phyloP scores from a whole-genome alignment of 306 rosid genomes.

The Abrus pulchellus region DNA sequence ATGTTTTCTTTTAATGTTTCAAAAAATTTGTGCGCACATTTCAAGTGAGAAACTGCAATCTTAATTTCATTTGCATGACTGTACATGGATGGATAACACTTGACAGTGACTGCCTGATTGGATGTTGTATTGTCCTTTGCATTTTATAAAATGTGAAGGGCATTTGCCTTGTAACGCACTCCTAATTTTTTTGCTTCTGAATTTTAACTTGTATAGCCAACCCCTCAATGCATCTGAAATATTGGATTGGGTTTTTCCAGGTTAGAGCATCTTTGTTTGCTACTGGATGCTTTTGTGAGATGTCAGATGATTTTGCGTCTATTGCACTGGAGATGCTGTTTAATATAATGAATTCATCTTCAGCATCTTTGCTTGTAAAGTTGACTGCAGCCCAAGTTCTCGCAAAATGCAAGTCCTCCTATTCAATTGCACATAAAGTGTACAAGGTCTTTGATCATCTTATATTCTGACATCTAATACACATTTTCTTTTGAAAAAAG shows the following conservation, averaged over 20 bases:
- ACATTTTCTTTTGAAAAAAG: not conserved
- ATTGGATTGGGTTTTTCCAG: slow-evolving; percentile 53
- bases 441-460: slow-evolving; percentile 67
- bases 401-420: slow-evolving; percentile 71
- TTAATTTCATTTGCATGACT: slow-evolving; percentile 35
- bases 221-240: slow-evolving; percentile 41
- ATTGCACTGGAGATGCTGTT: slow-evolving; percentile 71
- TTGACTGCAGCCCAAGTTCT: slow-evolving; percentile 68
- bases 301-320: slow-evolving; percentile 81
- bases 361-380: slow-evolving; percentile 56
- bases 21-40: slow-evolving; percentile 25
- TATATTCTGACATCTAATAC: slow-evolving; percentile 21
- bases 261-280: slow-evolving; percentile 83
- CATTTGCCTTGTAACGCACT: slow-evolving; percentile 22
- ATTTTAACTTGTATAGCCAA: slow-evolving; percentile 19
- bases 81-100: slow-evolving; percentile 13
- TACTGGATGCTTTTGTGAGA: slow-evolving; percentile 82
- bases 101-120: not conserved
- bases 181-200: slow-evolving; percentile 23
- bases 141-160: slow-evolving; percentile 23
- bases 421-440: slow-evolving; percentile 65
- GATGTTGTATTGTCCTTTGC: slow-evolving; percentile 14
- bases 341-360: slow-evolving; percentile 63
- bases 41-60: slow-evolving; percentile 20
- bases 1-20: slow-evolving; percentile 10